Evolutionary conservation across 805 yeast genomes (phyloP).

Genomic region (Saccharomycopsis babjevae): DNA sequence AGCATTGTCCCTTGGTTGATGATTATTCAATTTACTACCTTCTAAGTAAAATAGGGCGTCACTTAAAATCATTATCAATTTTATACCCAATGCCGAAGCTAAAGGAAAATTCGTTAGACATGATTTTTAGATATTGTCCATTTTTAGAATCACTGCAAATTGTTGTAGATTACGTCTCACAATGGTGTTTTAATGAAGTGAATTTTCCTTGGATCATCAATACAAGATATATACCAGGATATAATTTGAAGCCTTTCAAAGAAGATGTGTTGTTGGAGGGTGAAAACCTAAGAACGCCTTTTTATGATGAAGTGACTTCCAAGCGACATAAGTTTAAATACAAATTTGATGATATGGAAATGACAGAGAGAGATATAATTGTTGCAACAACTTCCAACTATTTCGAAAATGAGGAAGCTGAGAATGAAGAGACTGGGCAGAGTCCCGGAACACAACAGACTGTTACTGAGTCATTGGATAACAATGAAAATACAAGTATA

Average conservation of each 20-base stretch:
- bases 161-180: conserved; percentile 66
- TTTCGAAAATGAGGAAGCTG: conserved; percentile 9
- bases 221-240: conserved; percentile 14
- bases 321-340: neutral
- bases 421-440: neutral
- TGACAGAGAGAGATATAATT: conserved; percentile 9
- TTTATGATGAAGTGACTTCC: neutral
- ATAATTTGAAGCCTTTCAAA: neutral
- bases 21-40: conserved; percentile 56
- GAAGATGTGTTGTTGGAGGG: conserved; percentile 5
- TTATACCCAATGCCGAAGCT: conserved; percentile 86
- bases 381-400: conserved; percentile 10
- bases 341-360: conserved; percentile 1
- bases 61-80: conserved; percentile 51
- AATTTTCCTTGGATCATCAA: conserved; percentile 18
- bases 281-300: neutral
- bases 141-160: conserved; percentile 51
- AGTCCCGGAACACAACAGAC: neutral
- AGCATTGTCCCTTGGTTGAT: conserved; percentile 76
- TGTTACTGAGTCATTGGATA: neutral
- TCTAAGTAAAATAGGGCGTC: conserved; percentile 53
- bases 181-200: conserved; percentile 39
- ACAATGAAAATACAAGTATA: neutral
- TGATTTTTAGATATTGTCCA: conserved; percentile 68
- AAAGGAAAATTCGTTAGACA: conserved; percentile 58